Percentiles rank a stretch among this genome's conserved stretches.
phyloP scores from a whole-genome alignment of 2,329 filamentous ascomycete species.

The Ophiocordyceps camponoti-leonardi region DNA sequence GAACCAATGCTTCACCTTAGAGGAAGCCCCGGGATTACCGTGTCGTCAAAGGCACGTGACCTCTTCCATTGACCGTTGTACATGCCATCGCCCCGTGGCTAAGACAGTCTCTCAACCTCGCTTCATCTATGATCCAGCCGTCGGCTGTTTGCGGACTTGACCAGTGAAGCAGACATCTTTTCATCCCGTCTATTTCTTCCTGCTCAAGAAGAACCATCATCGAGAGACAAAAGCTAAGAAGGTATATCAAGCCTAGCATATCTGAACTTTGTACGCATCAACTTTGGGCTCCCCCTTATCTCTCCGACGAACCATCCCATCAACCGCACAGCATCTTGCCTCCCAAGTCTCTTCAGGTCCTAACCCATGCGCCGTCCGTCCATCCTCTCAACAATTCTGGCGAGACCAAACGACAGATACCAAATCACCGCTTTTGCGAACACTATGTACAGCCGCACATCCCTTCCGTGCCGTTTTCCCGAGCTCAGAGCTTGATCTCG shows the following conservation, averaged over 20 bases:
- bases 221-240: too few relatives aligned
- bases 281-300: background rate
- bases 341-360: too few relatives aligned
- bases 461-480: background rate
- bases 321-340: background rate
- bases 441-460: too few relatives aligned
- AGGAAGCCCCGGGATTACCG: background rate
- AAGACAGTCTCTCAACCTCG: background rate
- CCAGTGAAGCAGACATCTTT: too few relatives aligned
- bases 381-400: too few relatives aligned
- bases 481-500: constrained; percentile 13
- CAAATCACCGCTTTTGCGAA: background rate
- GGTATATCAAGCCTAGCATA: too few relatives aligned
- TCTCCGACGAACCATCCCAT: background rate
- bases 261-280: background rate
- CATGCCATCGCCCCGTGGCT: background rate
- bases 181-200: too few relatives aligned
- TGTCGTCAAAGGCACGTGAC: background rate
- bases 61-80: too few relatives aligned
- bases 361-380: too few relatives aligned
- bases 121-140: too few relatives aligned
- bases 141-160: too few relatives aligned
- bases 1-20: background rate
- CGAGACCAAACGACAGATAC: background rate
- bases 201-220: too few relatives aligned